Evolutionary conservation across 306 rosid species (phyloP).

Genomic region (Nissolia schottii): DNA sequence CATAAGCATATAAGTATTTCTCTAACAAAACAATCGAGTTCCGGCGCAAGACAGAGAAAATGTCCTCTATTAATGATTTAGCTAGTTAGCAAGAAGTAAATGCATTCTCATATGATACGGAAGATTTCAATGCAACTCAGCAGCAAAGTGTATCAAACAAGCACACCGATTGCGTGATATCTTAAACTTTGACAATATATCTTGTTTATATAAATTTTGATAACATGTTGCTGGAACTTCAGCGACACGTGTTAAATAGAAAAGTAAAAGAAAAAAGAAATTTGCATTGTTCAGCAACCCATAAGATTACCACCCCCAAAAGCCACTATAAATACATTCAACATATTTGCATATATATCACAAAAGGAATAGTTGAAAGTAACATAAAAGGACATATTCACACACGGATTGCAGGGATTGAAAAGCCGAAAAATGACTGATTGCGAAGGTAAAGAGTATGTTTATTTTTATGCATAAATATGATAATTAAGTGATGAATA

Average conservation of each 20-base stretch:
- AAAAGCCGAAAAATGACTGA: background rate
- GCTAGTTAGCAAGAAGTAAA: too few species aligned
- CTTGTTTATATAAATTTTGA: background rate
- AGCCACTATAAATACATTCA: constrained; percentile 14
- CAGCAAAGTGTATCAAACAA: background rate
- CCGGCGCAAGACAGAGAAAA: too few species aligned
- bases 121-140: background rate
- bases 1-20: too few species aligned
- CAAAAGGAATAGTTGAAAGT: background rate
- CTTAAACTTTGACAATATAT: constrained; percentile 1
- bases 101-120: too few species aligned
- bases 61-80: too few species aligned
- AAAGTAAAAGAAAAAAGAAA: background rate
- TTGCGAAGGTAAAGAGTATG: constrained; percentile 2
- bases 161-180: background rate
- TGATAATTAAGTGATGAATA: background rate
- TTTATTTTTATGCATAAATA: background rate
- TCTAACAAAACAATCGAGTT: too few species aligned
- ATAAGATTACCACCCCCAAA: background rate
- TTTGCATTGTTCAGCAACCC: background rate
- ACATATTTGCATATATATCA: background rate
- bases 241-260: background rate
- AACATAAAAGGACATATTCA: too few species aligned
- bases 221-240: background rate
- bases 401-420: background rate